Base-by-base conservation (phyloP, 179 eudicot genomes). In the Sideroxylon spinosum region DNA sequence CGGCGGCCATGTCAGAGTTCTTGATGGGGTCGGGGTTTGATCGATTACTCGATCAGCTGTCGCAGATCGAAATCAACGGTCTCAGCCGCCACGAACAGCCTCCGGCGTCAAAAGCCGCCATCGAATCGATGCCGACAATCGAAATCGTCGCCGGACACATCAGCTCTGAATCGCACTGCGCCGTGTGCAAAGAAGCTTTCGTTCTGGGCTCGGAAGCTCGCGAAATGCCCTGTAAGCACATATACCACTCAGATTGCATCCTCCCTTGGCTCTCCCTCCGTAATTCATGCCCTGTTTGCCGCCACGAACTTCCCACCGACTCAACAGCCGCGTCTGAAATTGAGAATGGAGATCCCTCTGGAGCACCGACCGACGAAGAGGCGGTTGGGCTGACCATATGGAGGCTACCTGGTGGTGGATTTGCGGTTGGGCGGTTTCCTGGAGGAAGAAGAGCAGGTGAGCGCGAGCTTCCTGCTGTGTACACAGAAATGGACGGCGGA, bases 401-500 rank as follows among this genome's bases (percentile, higher is more conserved):
- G 90, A 82, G 90, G 63, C 48, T 87, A 20, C 86, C 88, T 0
- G 90, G 88, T 1, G 90, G 90, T 6, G 90, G 88, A n/a, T 87
- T 84, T 22, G 88, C 90, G 0, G 90, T 87, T 13, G 90, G 88
- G 44, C 80, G 87, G 69, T 87, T 86, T 9, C n/a, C 77, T 0
- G 86, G 88, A 16, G 90, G 82, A 2, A 56, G 78, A 23, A 76
- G 85, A 57, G 89, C 83, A 8, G 91, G 87, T 0, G 92, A 91
- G 75, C 77, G 94, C 7, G 96, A 90, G 81, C 78, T 90, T 76
- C 96, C 97, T 5, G 94, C 87, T 10, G 98, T 94, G 8, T 94
- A 84, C 69, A 92, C 98, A 0, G 97, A 91, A 67, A 83, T 91
- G 87, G 95, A 94, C 32, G 97, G 94, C 2, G 85, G 90, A 10